These are phyloP conservation scores for Aspergillus pseudoglaucus DNA, from an alignment of 2,329 filamentous ascomycete species.

Conservation along the genomic window DNA sequence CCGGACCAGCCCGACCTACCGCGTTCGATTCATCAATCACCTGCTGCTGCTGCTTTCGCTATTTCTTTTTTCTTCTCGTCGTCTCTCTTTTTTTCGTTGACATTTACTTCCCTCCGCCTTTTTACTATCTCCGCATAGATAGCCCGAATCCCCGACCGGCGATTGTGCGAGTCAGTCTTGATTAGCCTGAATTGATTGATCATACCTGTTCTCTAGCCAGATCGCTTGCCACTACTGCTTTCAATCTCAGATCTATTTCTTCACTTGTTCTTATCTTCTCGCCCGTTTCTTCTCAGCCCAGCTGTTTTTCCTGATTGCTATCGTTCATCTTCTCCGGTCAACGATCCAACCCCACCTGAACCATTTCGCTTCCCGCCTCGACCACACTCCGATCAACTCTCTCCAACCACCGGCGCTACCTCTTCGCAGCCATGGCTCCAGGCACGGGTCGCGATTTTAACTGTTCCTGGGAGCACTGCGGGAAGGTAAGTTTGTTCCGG, in stretches of 20 bases:
- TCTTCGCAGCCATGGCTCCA: conserved; percentile 29
- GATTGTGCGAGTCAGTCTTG: too few relatives aligned
- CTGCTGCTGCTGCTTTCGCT: background rate
- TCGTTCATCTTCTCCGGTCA: background rate
- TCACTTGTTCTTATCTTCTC: background rate
- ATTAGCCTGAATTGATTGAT: too few relatives aligned
- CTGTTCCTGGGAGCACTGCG: conserved; percentile 39
- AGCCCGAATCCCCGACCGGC: too few relatives aligned
- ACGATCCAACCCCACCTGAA: too few relatives aligned
- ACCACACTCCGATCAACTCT: background rate
- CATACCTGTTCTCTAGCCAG: background rate
- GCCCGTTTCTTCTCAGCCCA: background rate
- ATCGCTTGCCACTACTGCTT: background rate
- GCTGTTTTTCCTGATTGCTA: background rate
- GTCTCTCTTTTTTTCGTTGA: background rate
- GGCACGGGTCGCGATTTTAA: conserved; percentile 38
- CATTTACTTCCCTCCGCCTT: background rate
- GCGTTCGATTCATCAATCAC: background rate
- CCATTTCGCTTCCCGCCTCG: background rate
- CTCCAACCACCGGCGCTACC: background rate
- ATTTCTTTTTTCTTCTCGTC: background rate
- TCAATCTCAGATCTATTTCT: background rate
- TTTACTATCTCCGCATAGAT: background rate
- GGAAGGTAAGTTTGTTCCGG: conserved; percentile 30
- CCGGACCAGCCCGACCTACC: background rate